Conservation (phyloP, 2,329 filamentous ascomycete species). For the Exophiala oligosperma region DNA sequence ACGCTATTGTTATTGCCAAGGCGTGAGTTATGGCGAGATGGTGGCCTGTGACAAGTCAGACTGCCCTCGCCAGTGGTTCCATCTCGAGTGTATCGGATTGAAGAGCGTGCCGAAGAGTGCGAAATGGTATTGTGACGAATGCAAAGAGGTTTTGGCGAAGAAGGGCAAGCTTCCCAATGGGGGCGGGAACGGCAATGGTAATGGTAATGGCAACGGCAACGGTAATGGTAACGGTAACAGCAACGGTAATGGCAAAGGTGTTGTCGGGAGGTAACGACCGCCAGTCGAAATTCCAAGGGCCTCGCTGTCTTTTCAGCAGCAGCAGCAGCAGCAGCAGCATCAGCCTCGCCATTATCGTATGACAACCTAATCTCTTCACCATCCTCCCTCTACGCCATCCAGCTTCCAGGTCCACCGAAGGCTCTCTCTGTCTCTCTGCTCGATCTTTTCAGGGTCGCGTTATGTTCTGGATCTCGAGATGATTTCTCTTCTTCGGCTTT, state of each 20-base stretch:
- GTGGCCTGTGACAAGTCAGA: conserved; percentile 74
- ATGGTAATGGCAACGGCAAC: conserved; percentile 10
- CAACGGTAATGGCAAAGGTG: neutral
- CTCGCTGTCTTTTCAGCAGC: too few relatives aligned
- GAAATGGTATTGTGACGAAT: conserved; percentile 82
- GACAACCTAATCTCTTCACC: too few relatives aligned
- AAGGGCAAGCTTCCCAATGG: conserved; percentile 8
- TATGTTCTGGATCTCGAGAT: too few relatives aligned
- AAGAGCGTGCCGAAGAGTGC: conserved; percentile 77
- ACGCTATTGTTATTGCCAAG: conserved; percentile 77
- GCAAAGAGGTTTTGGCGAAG: conserved; percentile 54
- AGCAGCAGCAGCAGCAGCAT: too few relatives aligned
- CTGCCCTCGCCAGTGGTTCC: conserved; percentile 79
- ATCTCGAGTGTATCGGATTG: conserved; percentile 76
- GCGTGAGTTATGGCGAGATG: conserved; percentile 81
- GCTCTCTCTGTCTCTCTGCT: too few relatives aligned
- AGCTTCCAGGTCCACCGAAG: too few relatives aligned
- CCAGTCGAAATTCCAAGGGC: too few relatives aligned
- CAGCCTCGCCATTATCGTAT: too few relatives aligned
- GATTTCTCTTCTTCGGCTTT: too few relatives aligned
- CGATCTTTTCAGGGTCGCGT: too few relatives aligned
- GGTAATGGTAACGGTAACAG: conserved; percentile 5
- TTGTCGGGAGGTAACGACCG: too few relatives aligned
- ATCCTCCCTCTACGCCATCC: too few relatives aligned
- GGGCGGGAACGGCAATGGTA: conserved; percentile 4